Evolutionary conservation across 2,329 filamentous ascomycete genomes (phyloP).

Genomic region (Phoma sp.): DNA sequence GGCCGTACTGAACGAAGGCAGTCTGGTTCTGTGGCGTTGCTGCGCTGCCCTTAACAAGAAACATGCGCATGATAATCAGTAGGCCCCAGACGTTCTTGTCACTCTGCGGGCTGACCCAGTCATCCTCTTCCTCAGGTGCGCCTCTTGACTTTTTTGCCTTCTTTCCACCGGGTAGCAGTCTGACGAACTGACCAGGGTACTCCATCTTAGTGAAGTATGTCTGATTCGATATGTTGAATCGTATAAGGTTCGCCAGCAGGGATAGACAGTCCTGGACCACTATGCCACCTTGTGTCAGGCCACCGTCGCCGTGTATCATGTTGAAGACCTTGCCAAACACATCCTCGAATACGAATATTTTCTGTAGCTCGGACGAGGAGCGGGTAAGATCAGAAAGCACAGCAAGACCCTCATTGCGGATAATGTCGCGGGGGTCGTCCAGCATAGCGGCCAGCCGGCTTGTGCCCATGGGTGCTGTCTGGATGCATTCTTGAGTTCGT

Average conservation of each 20-base stretch:
- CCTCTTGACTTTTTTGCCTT: constrained; percentile 61
- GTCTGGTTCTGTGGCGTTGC: constrained; percentile 84
- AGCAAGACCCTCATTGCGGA: constrained; percentile 83
- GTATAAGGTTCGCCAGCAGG: constrained; percentile 84
- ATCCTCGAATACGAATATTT: constrained; percentile 93
- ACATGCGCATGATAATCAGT: constrained; percentile 83
- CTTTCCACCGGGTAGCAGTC: constrained; percentile 69
- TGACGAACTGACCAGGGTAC: constrained; percentile 74
- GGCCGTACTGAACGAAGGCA: constrained; percentile 82
- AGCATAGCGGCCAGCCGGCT: constrained; percentile 83
- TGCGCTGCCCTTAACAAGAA: constrained; percentile 79
- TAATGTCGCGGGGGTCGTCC: constrained; percentile 83
- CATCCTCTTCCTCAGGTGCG: constrained; percentile 65
- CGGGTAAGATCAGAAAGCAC: constrained; percentile 88
- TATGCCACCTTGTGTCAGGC: constrained; percentile 80
- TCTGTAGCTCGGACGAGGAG: constrained; percentile 86
- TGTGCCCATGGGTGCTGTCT: constrained; percentile 86
- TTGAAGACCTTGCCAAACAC: constrained; percentile 86
- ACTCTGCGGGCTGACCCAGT: constrained; percentile 77
- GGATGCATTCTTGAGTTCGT: constrained; percentile 91
- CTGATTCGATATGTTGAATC: constrained; percentile 89
- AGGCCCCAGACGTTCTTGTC: constrained; percentile 93
- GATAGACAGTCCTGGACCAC: constrained; percentile 93
- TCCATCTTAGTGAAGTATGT: constrained; percentile 91
- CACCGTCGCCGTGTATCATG: constrained; percentile 82